Percentiles rank a stretch among this genome's conserved stretches.
Conservation (phyloP, 352 stramenopile genomes). For the Achlya hypogyna region DNA sequence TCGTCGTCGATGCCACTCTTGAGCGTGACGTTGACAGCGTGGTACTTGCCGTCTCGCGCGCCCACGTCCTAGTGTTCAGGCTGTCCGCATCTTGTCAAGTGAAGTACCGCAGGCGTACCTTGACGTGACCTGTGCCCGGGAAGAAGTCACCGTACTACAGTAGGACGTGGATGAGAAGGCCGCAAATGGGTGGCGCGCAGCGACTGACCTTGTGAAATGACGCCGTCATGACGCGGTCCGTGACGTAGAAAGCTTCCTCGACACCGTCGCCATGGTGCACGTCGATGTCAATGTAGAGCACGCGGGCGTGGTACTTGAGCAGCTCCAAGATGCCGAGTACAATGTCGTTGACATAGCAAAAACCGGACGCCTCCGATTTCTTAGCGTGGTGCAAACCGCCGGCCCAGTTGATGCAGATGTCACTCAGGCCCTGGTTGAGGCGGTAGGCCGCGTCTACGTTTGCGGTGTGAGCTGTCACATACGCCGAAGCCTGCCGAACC, state of each 20-base stretch:
- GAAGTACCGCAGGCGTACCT: slow-evolving; percentile 22
- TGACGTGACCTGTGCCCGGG: slow-evolving; percentile 92
- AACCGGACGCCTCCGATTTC: slow-evolving; percentile 92
- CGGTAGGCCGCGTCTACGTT: slow-evolving; percentile 91
- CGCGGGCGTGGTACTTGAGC: slow-evolving; percentile 94
- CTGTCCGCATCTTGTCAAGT: not conserved
- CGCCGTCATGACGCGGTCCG: slow-evolving; percentile 98
- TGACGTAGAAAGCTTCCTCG: slow-evolving; percentile 94
- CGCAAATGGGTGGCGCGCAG: not conserved
- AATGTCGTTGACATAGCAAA: slow-evolving; percentile 99
- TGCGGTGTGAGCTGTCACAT: not conserved
- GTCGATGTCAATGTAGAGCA: slow-evolving; percentile 99
- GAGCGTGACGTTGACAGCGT: slow-evolving; percentile 96
- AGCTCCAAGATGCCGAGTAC: slow-evolving; percentile 98
- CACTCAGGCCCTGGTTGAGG: slow-evolving; percentile 91
- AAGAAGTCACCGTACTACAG: slow-evolving; percentile 96
- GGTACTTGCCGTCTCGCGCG: slow-evolving; percentile 89
- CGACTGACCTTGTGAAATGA: slow-evolving; percentile 91
- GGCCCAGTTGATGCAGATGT: slow-evolving; percentile 98
- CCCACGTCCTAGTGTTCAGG: slow-evolving; percentile 90
- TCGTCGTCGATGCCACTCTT: slow-evolving; percentile 94
- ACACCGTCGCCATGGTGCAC: slow-evolving; percentile 98
- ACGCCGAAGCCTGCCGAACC: slow-evolving; percentile 27
- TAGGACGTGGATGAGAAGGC: not conserved
- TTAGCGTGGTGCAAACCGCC: slow-evolving; percentile 98